phyloP scores from a whole-genome alignment of 148 eudicot species.

The Chenopodium album region DNA sequence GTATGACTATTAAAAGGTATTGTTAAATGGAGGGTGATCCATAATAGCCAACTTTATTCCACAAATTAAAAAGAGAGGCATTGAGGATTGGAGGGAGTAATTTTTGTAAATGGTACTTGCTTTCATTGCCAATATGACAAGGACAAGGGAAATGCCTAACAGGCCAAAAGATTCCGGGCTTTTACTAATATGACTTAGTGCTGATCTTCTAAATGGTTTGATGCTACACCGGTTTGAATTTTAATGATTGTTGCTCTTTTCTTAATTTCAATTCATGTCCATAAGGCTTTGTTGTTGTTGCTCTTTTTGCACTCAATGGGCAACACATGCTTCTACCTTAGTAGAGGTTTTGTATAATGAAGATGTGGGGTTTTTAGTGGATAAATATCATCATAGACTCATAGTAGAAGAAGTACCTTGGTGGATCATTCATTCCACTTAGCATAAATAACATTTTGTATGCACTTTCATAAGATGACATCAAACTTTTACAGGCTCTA shows the following conservation, averaged over 20 bases:
- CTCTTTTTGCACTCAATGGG: not conserved
- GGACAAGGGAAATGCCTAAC: not conserved
- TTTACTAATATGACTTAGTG: not conserved
- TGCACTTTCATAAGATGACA: slow-evolving; percentile 1
- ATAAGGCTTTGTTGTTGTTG: too few relatives aligned
- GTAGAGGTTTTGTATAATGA: not conserved
- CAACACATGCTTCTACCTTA: not conserved
- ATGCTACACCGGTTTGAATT: not conserved
- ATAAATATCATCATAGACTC: not conserved
- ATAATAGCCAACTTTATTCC: not conserved
- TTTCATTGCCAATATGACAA: not conserved
- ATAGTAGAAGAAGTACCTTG: not conserved
- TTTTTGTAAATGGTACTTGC: not conserved
- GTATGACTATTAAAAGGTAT: too few relatives aligned
- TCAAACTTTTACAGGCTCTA: slow-evolving; percentile 38
- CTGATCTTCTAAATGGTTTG: not conserved
- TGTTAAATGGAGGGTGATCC: not conserved
- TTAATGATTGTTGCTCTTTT: not conserved
- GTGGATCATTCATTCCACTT: slow-evolving; percentile 1
- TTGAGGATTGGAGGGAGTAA: not conserved
- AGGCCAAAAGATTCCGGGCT: not conserved
- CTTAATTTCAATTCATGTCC: too few relatives aligned
- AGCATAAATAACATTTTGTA: not conserved
- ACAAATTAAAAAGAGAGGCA: not conserved
- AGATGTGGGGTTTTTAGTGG: not conserved